Base-by-base conservation (phyloP, 768 basidiomycete species). In the Termitomyces sp. region DNA sequence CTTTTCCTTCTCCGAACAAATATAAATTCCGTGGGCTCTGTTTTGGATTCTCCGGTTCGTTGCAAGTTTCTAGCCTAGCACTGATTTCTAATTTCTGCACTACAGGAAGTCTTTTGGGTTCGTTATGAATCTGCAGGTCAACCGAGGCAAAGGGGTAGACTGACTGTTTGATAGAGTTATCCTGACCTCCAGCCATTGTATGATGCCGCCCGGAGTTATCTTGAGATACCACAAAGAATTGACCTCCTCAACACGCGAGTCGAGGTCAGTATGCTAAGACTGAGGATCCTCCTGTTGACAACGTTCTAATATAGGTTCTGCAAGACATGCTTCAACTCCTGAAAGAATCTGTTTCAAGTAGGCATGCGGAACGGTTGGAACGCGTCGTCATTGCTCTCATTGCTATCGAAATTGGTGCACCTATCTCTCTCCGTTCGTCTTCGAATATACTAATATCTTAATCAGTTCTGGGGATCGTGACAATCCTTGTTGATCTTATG, bases 301-400 rank as follows among this genome's bases (percentile, higher is more conserved):
- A 24, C 42, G 42, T 43, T 30, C 22, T 27, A 50, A 6, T 45
- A 36, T 63, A 95, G 92, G 91, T 98, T 51, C 74, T 98, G 36
- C 95, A 98, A 79, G 95, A 98, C 71, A 96, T 98, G 91, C 83
- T 98, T 12, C 89, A 94, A 68, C 82, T 98, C 52, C 76, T 98
- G 53, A 98, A 98, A 72, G 95, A 97, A 73, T 91, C 92, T 12
- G 95, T 96, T 26, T 92, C 92, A 27, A 93, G 87, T 63, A 85
- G 87, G 65, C 93, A 97, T 67, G 86, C 93, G 1, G 95, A 97
- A 71, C 83, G 93, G 26, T 80, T 97, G 8, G 95, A 97, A 71
- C 91, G 92, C 69, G 93, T 97, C 57, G 91, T 97, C 62, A 96
- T 97, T 61, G 86, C 85, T 50, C 78, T 97, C 56, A 96, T 97